These are phyloP conservation scores for Rhizophagus prolifer DNA, from an alignment of 192 early-diverging fungal genomes.

Conservation along the genomic window DNA sequence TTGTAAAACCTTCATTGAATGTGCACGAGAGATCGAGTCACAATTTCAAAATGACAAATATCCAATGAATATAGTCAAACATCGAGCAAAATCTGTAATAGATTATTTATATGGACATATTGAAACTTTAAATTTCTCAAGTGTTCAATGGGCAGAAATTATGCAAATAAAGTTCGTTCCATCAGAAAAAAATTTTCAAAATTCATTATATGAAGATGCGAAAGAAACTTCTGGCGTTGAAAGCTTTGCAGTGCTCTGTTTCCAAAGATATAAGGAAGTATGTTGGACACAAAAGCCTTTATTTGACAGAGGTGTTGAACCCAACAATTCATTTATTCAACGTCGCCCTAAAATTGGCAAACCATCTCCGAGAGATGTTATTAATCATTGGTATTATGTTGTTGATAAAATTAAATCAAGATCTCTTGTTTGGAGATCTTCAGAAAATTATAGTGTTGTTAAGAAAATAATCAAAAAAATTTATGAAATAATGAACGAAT, in stretches of 20 bases:
- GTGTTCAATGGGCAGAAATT: not conserved
- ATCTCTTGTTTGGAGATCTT: not conserved
- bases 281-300: slow-evolving; percentile 8
- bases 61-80: not conserved
- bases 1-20: not conserved
- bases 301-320: not conserved
- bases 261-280: not conserved
- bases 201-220: not conserved
- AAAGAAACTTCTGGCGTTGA: not conserved
- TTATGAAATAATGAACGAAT: slow-evolving; percentile 3
- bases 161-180: slow-evolving; percentile 5
- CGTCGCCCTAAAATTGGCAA: not conserved
- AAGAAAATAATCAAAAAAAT: not conserved
- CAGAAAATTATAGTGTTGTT: not conserved
- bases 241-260: not conserved
- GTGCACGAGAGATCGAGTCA: not conserved
- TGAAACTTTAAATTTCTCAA: not conserved
- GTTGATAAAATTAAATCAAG: not conserved
- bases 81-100: not conserved
- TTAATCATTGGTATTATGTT: not conserved
- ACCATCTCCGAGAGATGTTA: not conserved
- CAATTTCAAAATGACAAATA: not conserved
- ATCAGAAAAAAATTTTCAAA: not conserved
- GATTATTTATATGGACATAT: not conserved
- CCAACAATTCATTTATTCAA: not conserved